Evolutionary conservation across 2,329 filamentous ascomycete genomes (phyloP), one percentile per base, ranked within the genome.

Genomic region (Curvularia verruculosa): DNA sequence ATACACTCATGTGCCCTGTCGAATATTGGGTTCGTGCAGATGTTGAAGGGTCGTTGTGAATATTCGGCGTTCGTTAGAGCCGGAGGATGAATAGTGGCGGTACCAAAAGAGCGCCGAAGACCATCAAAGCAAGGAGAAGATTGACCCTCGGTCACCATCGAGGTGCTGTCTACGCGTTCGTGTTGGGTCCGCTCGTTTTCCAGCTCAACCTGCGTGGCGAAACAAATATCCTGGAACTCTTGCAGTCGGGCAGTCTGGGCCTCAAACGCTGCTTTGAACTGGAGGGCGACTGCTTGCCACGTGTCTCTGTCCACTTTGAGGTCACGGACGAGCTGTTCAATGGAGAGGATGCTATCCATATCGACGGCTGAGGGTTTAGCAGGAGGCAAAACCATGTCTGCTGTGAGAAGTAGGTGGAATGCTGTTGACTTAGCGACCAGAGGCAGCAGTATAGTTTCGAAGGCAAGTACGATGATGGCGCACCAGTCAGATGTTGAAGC

Each of bases 401-500:
- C 18, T 18, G 29, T 39, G 37, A 26, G n/a, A 8, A 24, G 43
- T 3, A 19, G 26, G 18, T 7, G 28, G 10, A 2, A 10, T 46
- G 43, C 10, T 21, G 26, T 29, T 31, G 26, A 18, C 23, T 19
- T 24, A 10, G 23, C 12, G n/a, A 24, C 24, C 10, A 10, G 10
- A 8, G 10, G 19, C 21, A 39, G 48, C 26, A 41, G 39, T 23
- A 26, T 36, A 15, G 15, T 45, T n/a, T 29, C 26, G 43, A 36
- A n/a, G 44, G 36, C 36, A 56, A 21, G n/a, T 7, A 36, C 36
- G 36, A 23, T 15, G 36, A 21, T 13, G 18, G 23, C 40, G 7
- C 12, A 26, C 8, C 12, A 13, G 12, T 74, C 61, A 75, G 12
- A 80, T 77, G 44, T 81, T 85, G 72, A 86, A 87, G 13, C 82